These are phyloP conservation scores for Epichloe sylvatica DNA, from an alignment of 2,329 filamentous ascomycete genomes.

Conservation along the genomic window DNA sequence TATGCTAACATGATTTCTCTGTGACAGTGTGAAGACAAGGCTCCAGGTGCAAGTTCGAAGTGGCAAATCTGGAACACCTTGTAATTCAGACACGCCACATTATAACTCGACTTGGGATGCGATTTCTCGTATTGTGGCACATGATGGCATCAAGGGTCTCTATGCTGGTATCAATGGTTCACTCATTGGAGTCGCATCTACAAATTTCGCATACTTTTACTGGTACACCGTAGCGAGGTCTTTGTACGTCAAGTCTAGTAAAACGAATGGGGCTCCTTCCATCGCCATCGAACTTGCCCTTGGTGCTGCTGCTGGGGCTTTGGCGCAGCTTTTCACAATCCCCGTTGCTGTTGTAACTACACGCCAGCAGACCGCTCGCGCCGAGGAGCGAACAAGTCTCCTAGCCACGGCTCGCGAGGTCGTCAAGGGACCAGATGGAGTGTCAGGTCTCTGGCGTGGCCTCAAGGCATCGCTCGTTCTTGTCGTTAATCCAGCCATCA, in stretches of 20 bases:
- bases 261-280: constrained; percentile 43
- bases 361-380: constrained; percentile 83
- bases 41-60: constrained; percentile 86
- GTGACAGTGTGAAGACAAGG: constrained; percentile 74
- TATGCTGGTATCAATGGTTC: constrained; percentile 83
- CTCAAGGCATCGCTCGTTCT: constrained; percentile 91
- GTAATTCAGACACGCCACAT: constrained; percentile 43
- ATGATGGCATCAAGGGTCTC: constrained; percentile 67
- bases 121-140: constrained; percentile 65
- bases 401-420: constrained; percentile 82
- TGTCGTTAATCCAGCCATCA: constrained; percentile 93
- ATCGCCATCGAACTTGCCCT: constrained; percentile 73
- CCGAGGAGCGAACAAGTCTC: constrained; percentile 71
- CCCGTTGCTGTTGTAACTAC: constrained; percentile 93
- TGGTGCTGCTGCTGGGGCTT: constrained; percentile 73
- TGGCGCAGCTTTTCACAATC: constrained; percentile 93
- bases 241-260: constrained; percentile 55
- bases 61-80: constrained; percentile 22
- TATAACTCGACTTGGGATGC: constrained; percentile 84
- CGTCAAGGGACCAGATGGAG: constrained; percentile 77
- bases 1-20: background rate
- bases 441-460: constrained; percentile 81
- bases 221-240: constrained; percentile 87
- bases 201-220: constrained; percentile 99
- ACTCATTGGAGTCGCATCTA: constrained; percentile 83